Conservation (phyloP, 2,329 filamentous ascomycete genomes). For the Ophiostoma perfectum region DNA sequence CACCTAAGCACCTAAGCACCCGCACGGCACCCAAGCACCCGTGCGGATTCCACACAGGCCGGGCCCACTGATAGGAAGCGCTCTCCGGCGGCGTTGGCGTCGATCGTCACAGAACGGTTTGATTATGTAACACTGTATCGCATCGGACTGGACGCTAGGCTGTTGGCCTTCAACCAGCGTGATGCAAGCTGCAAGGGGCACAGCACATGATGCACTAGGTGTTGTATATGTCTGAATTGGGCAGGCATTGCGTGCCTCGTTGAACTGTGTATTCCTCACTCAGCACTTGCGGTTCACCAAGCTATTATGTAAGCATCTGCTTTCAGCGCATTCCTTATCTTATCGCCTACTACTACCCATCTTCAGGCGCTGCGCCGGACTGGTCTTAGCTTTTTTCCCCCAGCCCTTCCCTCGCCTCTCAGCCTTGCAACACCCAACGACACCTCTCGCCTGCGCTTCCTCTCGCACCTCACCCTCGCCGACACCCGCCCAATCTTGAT, state of each 20-base stretch:
- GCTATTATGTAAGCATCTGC: background rate
- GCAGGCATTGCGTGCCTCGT: background rate
- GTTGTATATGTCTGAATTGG: constrained; percentile 1
- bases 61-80: background rate
- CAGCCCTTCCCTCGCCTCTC: background rate
- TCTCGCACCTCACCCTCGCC: too few species aligned
- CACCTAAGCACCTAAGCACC: too few species aligned
- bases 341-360: background rate
- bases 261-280: background rate
- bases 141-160: background rate
- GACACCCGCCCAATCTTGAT: too few species aligned
- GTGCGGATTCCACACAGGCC: background rate
- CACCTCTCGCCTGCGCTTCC: background rate
- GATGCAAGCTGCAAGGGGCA: constrained; percentile 11
- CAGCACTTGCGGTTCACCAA: too few species aligned
- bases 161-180: background rate
- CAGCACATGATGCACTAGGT: constrained; percentile 1
- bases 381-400: background rate
- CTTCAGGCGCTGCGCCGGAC: background rate
- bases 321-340: background rate
- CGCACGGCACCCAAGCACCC: too few species aligned
- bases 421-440: background rate
- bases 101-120: constrained; percentile 2
- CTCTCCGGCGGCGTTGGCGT: background rate
- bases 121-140: constrained; percentile 3